Conservation (phyloP, 179 eudicot species). For the Patellifolia procumbens region DNA sequence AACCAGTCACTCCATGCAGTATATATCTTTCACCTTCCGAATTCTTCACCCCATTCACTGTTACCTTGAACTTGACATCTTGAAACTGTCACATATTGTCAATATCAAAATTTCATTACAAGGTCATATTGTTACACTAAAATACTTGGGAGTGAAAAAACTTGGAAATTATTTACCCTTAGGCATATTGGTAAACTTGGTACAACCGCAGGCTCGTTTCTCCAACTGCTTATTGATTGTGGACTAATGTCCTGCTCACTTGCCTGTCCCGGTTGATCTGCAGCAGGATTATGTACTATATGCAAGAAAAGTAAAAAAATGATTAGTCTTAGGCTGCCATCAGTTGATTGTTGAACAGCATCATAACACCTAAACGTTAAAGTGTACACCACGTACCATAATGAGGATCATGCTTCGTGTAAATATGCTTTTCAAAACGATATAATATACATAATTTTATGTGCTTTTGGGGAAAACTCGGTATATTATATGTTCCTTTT, state of each 20-base stretch:
- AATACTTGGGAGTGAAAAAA: background rate
- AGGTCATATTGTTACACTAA: background rate
- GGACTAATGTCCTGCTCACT: constrained; percentile 12
- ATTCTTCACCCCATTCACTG: constrained; percentile 24
- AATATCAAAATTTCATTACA: background rate
- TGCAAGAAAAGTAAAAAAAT: background rate
- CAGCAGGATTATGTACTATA: background rate
- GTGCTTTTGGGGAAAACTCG: too few species aligned
- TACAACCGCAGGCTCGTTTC: constrained; percentile 4
- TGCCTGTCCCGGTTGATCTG: constrained; percentile 3
- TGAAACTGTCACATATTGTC: constrained; percentile 26
- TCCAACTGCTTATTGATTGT: constrained; percentile 16
- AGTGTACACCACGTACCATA: too few species aligned
- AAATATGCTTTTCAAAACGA: too few species aligned
- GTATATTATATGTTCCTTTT: too few species aligned
- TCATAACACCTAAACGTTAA: background rate
- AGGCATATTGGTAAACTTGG: constrained; percentile 27
- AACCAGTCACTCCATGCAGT: constrained; percentile 72
- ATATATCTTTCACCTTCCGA: constrained; percentile 63
- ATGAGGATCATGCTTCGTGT: too few species aligned
- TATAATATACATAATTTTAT: too few species aligned
- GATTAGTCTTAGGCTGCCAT: background rate
- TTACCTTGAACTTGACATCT: constrained; percentile 39
- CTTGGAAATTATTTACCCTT: constrained; percentile 14
- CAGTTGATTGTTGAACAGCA: background rate